Base-by-base conservation (phyloP, 1,139 yeast genomes). In the Chernovozyma aurita region DNA sequence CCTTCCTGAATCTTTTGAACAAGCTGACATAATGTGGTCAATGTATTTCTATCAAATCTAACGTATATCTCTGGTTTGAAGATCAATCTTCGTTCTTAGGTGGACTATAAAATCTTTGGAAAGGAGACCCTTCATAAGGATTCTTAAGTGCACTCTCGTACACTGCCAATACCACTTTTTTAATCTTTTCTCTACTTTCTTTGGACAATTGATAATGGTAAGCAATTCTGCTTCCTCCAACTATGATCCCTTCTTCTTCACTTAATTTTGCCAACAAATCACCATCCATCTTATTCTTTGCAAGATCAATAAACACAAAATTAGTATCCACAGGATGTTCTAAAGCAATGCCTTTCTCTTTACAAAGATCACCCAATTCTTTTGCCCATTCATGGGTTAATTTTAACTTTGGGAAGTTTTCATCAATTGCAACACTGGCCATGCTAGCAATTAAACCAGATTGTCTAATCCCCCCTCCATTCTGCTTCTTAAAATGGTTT, bases 321-420 rank as follows among this genome's bases (percentile, higher is more conserved):
- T 61, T 67, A 13, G 73, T 60, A 31, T 68, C 57, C 8, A 61
- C 70, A 0, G 74, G 74, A 37, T 61, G 60, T 37, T 57, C 65
- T 42, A 69, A 55, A 8, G 42, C 42, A 15, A 66, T 55, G n/a
- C 57, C 56, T n/a, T 55, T 37, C 3, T 43, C 39, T 28, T 59
- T 50, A 30, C 78, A 77, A 11, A 74, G 52, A 14, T 57, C 58
- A 17, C 69, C 70, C 3, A 85, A 80, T 37, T 66, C 66, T 17
- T 62, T 51, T 1, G 85, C 81, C 42, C 80, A 64, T 31, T 63
- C 64, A 34, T 74, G 78, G 21, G 85, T 80, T 31, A 69, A 71
- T 18, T 63, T 52, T 34, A 69, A 53, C 44, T 61, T 60, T 25
- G 59, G 42, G 18, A 61, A 55, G 43, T 66, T 67, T 40, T 67